Evolutionary conservation across 345 rosid genomes (phyloP), one percentile per base, ranked within the genome.

Genomic region (Crucihimalaya himalaica): DNA sequence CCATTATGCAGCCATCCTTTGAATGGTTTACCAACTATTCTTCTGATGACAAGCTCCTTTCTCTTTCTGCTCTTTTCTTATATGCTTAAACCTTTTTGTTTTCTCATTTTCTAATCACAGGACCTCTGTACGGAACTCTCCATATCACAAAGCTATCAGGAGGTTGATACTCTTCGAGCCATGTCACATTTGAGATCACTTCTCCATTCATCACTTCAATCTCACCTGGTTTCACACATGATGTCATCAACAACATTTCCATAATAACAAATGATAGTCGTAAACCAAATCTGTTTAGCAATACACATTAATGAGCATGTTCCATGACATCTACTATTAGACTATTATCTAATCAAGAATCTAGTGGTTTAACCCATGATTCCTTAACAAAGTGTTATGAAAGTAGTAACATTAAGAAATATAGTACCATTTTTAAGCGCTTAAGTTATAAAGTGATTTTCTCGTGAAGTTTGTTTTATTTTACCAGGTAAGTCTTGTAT

Each of bases 111-210:
- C 90, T 88, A 81, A 94, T 91, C 54, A 77, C 86, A 25, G 93
- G 96, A 72, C 97, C 98, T 78, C 66, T 84, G 77, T 94, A 94
- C 55, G 56, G 60, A 72, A 89, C 95, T 81, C 93, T 85, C 78
- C 82, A 78, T 29, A 89, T 92, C 79, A 90, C 88, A 77, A 88
- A 87, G 89, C 84, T 81, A 79, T 94, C 97, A 3, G 96, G 93
- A 65, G 90, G 95, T 78, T 79, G 95, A 82, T 79, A 88, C 83
- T 94, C 96, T 86, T 88, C 96, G 32, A 94, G 82, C 98, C 98
- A 89, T 37, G 88, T 75, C 34, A 87, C 83, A 28, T 87, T 84
- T 1, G 95, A 85, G 16, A 80, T 77, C 29, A 70, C 79, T 69
- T 72, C 83, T 68, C 93, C 93, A 61, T 83, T 82, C 76, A 86